Base-by-base conservation (phyloP, 1,284 basidiomycete genomes). In the Ustilago trichophora region DNA sequence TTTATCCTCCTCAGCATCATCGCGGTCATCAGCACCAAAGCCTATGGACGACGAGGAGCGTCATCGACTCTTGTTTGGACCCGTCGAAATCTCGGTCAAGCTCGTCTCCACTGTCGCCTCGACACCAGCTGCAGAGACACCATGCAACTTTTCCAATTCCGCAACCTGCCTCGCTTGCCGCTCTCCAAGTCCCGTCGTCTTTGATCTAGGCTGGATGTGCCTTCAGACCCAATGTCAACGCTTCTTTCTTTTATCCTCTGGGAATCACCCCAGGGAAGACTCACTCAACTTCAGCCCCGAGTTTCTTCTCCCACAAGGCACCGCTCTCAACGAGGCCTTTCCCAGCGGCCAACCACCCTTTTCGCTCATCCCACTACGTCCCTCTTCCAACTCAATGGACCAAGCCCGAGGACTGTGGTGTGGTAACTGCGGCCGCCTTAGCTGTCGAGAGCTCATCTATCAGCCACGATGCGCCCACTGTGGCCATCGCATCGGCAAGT, bases 171-270 rank as follows among this genome's bases (percentile, higher is more conserved):
- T 38, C 22, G 2, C 18, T 10, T 71, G 63, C 32, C 15, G 24
- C 11, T 46, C n/a, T 4, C 13, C 55, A 10, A 50, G 45, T 6
- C 54, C 62, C 1, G 24, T 48, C 16, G 56, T 72, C 21, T 73
- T 58, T 44, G 34, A 49, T 19, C 18, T 16, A 18, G 59, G 59
- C 5, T 73, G 69, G 69, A 64, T 63, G 37, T 73, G 72, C 40
- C 51, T 71, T 0, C 37, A 37, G 2, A 49, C 63, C 9, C 36
- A 52, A 13, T 73, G 72, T 36, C 4, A 33, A 1, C 15, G 10
- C n/a, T 72, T 72, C 59, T 72, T 63, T 40, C 40, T 41, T 18
- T 5, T 24, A n/a, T 21, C 41, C 9, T 38, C 49, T 7, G 32
- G 42, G 12, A 3, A 24, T 2, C n/a, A n/a, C 16, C 49, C 50